Evolutionary conservation across 192 early-diverging fungal genomes (phyloP), one percentile per base, ranked within the genome.

Genomic region (Coemansia nantahalensis): DNA sequence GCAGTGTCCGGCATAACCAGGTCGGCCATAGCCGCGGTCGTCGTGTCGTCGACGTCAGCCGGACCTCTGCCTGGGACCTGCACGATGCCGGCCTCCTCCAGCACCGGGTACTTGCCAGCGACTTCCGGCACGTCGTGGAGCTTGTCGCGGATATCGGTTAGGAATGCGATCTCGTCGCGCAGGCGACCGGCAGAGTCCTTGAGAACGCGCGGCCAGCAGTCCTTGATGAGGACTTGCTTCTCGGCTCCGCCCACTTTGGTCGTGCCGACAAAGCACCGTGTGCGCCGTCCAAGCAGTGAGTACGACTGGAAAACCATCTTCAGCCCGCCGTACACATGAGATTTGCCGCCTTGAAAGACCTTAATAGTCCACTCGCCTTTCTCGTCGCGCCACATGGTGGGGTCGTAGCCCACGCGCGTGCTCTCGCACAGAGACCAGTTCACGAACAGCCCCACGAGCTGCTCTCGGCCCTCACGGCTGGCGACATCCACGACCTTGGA

Each of bases 401-500:
- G 16, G 14, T 42, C 44, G 21, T 52, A 53, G 6, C 45, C 58
- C 36, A 45, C 30, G 35, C 19, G 58, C 26, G 32, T 18, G 4
- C 13, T 24, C 19, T 14, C 4, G 26, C 51, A 53, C 15, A 43
- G 13, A 7, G 51, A 43, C 40, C 40, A 44, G 11, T 50, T 11
- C 13, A 49, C 51, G 4, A 65, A 45, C 55, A 56, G 26, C 16
- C n/a, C 8, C 16, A 58, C 35, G n/a, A 65, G 41, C 12, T 31
- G 28, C 15, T 19, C 16, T 18, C 45, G 45, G 0, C 55, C 39
- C 1, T 9, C 32, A 0, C 8, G 3, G 0, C 10, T 30, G 0
- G 28, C 14, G 23, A 65, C 49, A 39, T 65, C 62, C 49, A 65
- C 51, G n/a, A 12, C 16, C 14, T 9, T 4, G 0, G 62, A 65